These are phyloP conservation scores for Xylaria sp. DNA, from an alignment of 2,329 filamentous ascomycete genomes.

Conservation along the genomic window DNA sequence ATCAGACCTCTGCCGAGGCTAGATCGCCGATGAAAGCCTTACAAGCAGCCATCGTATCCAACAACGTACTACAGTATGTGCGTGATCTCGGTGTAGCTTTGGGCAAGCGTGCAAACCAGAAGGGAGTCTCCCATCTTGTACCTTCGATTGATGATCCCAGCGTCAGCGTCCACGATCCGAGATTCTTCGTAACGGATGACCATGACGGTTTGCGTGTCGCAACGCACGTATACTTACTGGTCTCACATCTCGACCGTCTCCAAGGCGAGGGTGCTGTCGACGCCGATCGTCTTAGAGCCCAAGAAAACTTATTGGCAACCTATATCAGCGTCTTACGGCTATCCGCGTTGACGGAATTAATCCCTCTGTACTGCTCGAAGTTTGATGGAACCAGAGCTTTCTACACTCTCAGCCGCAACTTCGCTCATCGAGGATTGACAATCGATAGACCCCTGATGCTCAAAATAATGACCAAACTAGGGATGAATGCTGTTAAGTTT, in stretches of 20 bases:
- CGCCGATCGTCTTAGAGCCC: slow-evolving; percentile 40
- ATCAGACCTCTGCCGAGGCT: slow-evolving; percentile 53
- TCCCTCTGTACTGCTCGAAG: slow-evolving; percentile 83
- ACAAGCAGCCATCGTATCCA: slow-evolving; percentile 68
- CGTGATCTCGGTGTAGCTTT: slow-evolving; percentile 54
- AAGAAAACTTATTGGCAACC: slow-evolving; percentile 71
- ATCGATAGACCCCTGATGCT: slow-evolving; percentile 64
- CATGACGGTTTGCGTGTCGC: slow-evolving; percentile 62
- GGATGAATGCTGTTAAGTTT: slow-evolving; percentile 67
- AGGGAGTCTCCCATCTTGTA: slow-evolving; percentile 40
- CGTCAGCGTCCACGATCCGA: slow-evolving; percentile 37
- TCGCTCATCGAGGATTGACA: slow-evolving; percentile 65
- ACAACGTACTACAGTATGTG: slow-evolving; percentile 53
- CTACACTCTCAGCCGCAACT: slow-evolving; percentile 66
- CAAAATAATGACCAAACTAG: slow-evolving; percentile 67
- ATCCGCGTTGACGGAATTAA: slow-evolving; percentile 66
- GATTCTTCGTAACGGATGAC: slow-evolving; percentile 52
- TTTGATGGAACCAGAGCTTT: slow-evolving; percentile 61
- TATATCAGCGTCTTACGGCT: slow-evolving; percentile 78
- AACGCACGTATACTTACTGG: slow-evolving; percentile 60
- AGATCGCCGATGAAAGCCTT: slow-evolving; percentile 65
- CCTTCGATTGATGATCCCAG: slow-evolving; percentile 34
- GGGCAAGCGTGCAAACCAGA: slow-evolving; percentile 43
- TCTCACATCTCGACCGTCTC: slow-evolving; percentile 61
- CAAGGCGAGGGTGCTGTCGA: slow-evolving; percentile 37